Percentiles rank a stretch among this genome's conserved stretches.
These are phyloP conservation scores for Circinella minor DNA, from an alignment of 371 early-diverging fungal genomes.

Conservation along the genomic window DNA sequence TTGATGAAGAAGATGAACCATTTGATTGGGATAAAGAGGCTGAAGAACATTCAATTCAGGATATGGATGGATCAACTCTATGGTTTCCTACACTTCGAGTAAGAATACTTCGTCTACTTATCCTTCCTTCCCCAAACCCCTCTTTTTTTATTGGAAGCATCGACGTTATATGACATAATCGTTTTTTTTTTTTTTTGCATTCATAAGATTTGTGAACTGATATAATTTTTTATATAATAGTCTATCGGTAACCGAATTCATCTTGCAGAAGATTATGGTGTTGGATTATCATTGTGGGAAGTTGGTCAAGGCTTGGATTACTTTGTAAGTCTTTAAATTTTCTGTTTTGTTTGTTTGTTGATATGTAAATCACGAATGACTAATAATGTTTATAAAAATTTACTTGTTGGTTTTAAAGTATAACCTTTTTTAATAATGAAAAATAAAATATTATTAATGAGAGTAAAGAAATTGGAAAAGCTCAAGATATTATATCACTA, in stretches of 20 bases:
- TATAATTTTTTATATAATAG: constrained; percentile 23
- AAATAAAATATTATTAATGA: not conserved
- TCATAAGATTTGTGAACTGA: not conserved
- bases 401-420: not conserved
- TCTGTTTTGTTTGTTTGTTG: too few relatives aligned
- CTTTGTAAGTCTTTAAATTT: constrained; percentile 45
- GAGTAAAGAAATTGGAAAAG: not conserved
- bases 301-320: constrained; percentile 72
- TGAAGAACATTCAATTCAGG: constrained; percentile 52
- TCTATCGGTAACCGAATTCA: constrained; percentile 52
- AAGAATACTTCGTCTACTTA: not conserved
- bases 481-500: not conserved
- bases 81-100: constrained; percentile 62
- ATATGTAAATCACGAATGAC: too few relatives aligned
- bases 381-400: not conserved
- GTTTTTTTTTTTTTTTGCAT: not conserved
- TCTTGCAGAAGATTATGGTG: constrained; percentile 59
- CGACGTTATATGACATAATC: too few relatives aligned
- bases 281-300: constrained; percentile 69
- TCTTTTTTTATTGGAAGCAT: too few relatives aligned
- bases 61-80: constrained; percentile 43
- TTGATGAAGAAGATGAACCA: constrained; percentile 21
- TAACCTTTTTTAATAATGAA: constrained; percentile 4
- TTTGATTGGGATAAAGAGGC: constrained; percentile 51
- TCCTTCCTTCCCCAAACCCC: too few relatives aligned